Evolutionary conservation across 163 green algal genomes (phyloP), one percentile per base, ranked within the genome.

Genomic region (Picocystis sp.): DNA sequence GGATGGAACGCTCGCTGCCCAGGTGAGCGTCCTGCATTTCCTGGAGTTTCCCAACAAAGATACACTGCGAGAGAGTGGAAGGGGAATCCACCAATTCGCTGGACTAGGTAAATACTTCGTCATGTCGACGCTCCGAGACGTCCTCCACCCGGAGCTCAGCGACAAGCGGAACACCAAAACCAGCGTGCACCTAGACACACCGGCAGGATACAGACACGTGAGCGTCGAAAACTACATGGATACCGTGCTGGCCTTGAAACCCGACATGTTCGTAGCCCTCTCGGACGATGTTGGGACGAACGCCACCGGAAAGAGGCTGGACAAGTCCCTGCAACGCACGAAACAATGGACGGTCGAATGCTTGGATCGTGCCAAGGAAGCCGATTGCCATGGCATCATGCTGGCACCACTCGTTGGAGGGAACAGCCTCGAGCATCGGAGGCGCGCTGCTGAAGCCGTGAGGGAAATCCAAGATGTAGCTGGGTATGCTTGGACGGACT

Each of bases 211-310:
- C 0, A 23, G 45, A 3, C 57, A 79, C 67, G 64, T 85, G 1
- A 64, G 53, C 2, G 66, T 72, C 0, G 65, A 63, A 15, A 48
- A 58, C 2, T 86, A 82, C 62, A 72, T 86, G 66, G 53, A 57
- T 14, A 57, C 50, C 0, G 53, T 76, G 22, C 59, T 48, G 13
- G 70, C 66, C 10, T 43, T 87, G 49, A 38, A 62, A 22, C 75
- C 78, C 2, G 75, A 88, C 45, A 6, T 79, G 41, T 75, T 62
- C 55, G 64, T 80, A 10, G 57, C 69, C 0, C 55, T 88, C 24
- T 66, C 55, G n/a, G 75, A 87, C 44, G 79, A 88, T 64, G 62
- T 87, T 41, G 42, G 65, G 11, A 46, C 35, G 11, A 64, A 76
- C 43, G 55, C 70, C 6, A 70, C 49, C 15, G 24, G 22, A 11